Base-by-base conservation (phyloP, 352 stramenopile species). In the Globisporangium spinosum region DNA sequence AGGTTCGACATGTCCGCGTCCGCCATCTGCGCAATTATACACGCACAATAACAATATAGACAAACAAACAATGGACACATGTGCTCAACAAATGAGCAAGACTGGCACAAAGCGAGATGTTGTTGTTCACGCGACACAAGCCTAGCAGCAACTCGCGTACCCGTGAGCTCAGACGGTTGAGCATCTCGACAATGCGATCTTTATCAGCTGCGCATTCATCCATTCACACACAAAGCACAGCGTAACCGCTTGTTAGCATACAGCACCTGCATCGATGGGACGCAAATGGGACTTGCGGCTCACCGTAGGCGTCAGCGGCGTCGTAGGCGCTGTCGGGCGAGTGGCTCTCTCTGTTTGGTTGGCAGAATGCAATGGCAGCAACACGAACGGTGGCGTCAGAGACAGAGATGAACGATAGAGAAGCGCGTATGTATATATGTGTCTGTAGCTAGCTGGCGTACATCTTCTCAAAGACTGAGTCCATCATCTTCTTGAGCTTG, bases 401-500 rank as follows among this genome's bases (percentile, higher is more conserved):
- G 32, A 38, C 32, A 38, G 7, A 38, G 7, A 38, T 38, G 32
- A 38, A 38, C 15, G 38, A 45, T 45, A 45, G 38, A 45, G 38
- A 20, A 17, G 13, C 13, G 13, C 38, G 38, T 17, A 17, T 58
- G 7, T 38, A 2, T 34, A n/a, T n/a, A 20, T 27, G 53, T 34
- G 12, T 58, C 17, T 23, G 22, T 17, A 7, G n/a, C 17, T 32
- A 3, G 58, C 1, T 3, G 17, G 49, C 73, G 49, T 70, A 95
- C 87, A 95, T 91, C 66, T 91, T 92, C 43, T 94, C 85, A 54
- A 95, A 95, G 8, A 94, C 83, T 57, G 70, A 75, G 78, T 95
- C 86, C 81, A 95, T 93, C 80, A 95, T 88, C 83, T 95, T 95
- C 80, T 94, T 93, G 76, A 95, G 86, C 84, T 94, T 94, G 77